Evolutionary conservation across 2,329 filamentous ascomycete species (phyloP).

Genomic region (Samsoniella hepiali): DNA sequence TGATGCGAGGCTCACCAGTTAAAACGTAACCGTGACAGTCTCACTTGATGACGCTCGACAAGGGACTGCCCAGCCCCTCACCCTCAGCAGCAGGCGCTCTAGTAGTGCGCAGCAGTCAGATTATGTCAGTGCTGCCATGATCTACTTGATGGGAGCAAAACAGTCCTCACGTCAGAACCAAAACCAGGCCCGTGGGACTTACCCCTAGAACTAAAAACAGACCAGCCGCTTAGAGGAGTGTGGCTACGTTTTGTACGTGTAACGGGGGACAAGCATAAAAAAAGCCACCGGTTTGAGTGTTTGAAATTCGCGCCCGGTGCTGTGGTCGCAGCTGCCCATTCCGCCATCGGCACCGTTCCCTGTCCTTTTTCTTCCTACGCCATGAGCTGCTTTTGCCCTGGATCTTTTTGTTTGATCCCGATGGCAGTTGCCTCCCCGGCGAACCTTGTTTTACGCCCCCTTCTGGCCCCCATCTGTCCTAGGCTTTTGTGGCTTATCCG

Average conservation of each 20-base stretch:
- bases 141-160: background rate
- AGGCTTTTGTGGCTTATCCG: background rate
- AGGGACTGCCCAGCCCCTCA: background rate
- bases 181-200: background rate
- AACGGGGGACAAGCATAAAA: background rate
- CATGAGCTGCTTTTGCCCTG: background rate
- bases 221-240: background rate
- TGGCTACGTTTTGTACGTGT: background rate
- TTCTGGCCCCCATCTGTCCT: background rate
- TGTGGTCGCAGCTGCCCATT: background rate
- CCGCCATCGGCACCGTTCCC: background rate
- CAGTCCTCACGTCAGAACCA: constrained; percentile 16
- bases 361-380: background rate
- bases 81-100: background rate
- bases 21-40: background rate
- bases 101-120: background rate
- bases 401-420: constrained; percentile 1
- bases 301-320: background rate
- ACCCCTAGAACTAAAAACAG: background rate
- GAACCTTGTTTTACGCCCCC: background rate
- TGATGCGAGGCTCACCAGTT: background rate
- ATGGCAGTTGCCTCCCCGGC: background rate
- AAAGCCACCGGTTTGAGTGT: background rate
- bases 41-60: background rate
- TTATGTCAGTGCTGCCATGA: background rate